Evolutionary conservation across 2,329 filamentous ascomycete species (phyloP), one percentile per base, ranked within the genome.

Genomic region (Aspergillus neoniger): DNA sequence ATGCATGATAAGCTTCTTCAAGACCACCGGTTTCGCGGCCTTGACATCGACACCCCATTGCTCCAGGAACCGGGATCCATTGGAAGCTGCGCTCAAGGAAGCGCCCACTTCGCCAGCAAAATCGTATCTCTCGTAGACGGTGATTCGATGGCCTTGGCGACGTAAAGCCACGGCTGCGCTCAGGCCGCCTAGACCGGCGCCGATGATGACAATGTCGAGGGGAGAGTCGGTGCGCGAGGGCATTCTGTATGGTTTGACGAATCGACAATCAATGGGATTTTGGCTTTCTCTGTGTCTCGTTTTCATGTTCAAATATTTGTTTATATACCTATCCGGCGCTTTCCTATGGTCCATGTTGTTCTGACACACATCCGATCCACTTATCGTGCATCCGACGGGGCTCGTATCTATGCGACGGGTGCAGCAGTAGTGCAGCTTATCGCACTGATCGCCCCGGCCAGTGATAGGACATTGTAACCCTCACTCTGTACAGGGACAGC

Each of bases 1-100:
- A 51, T 70, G 72, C 64, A 70, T 68, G 12, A 74, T 72, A 14
- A 73, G 59, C n/a, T 69, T 69, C 52, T 67, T 66, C 8, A 74
- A 58, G 25, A 73, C 63, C 2, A 73, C 70, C 61, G 67, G 67
- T 30, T 68, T 65, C 3, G 63, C 67, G 17, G 50, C 59, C 12
- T 57, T 54, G 4, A 70, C 57, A 47, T 70, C 65, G 2, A 70
- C 66, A 0, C 65, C 66, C 69, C 69, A 70, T 54, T 69, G 47
- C 25, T 66, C 62, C 1, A 70, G 56, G 17, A 65, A 69, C 0
- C 60, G 58, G 1, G 65, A 64, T 19, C 69, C 69, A 47, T 69
- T 70, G 1, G 66, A 63, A 0, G 66, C 65, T 0, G 63, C 63
- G 55, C 66, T 69, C 10, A 69, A 49, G 0, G 69, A 70, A 2